Evolutionary conservation across 1,284 basidiomycete genomes (phyloP), one percentile per base, ranked within the genome.

Genomic region (Gomphus bonarii): DNA sequence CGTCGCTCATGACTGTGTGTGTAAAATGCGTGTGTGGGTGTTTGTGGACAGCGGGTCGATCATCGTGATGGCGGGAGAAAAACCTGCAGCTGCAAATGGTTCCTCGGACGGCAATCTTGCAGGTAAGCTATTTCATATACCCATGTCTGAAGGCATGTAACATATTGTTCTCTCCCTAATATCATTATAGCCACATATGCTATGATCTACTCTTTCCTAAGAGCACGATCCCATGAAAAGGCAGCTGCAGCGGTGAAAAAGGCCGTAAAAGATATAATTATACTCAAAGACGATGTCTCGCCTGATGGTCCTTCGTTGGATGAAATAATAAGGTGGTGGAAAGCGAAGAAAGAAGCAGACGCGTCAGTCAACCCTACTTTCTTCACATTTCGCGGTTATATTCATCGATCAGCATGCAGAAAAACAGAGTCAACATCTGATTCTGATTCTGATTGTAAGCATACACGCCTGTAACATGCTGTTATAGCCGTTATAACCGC

Each of bases 181-280:
- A 30, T 33, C 14, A 16, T 38, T 57, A 12, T 46, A 88, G 88
- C 75, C 33, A 85, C 84, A 11, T 90, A 88, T 73, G 75, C 79
- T 62, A 70, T 88, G 58, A 79, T 90, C 58, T 78, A 88, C 65
- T 72, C 79, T n/a, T 91, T 91, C 69, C 73, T 91, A 40, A 72
- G 68, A 58, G 77, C 79, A 63, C 79, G 75, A 51, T 74, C 76
- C 0, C 84, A 89, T 65, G 64, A 66, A 28, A 87, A 86, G 64
- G 83, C 80, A 20, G 83, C 85, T 14, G 72, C 77, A 54, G 81
- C 82, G 0, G 70, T 85, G 53, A 82, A 78, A 68, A 82, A 82
- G 63, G 84, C 84, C 22, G 84, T 77, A 16, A 81, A 79, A 68
- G 72, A 76, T 54, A 65, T 79, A 20, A 75, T 84, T 30, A 69